Base-by-base conservation (phyloP, 441 rosid species). In the Aquilaria agallochum region DNA sequence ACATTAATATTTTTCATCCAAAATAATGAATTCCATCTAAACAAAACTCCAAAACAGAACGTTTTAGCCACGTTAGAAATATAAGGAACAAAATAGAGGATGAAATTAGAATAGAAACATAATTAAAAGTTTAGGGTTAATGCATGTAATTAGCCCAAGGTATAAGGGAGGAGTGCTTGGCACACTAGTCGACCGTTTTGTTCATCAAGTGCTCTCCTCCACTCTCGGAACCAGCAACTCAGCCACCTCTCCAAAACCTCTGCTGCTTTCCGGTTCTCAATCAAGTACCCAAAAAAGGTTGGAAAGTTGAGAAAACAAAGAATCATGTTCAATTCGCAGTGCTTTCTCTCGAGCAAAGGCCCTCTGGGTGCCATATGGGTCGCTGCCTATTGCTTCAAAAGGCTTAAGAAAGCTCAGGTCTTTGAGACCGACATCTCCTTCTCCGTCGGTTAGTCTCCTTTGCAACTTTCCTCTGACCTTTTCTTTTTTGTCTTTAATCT, bases 331-430 rank as follows among this genome's bases (percentile, higher is more conserved):
- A 56, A 74, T 64, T 94, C 99, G 10, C 77, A 82, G 40, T 66
- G 76, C 47, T 75, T 80, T 58, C 80, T 87, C 10, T 80, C 90
- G 0, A 72, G 74, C 40, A 82, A 83, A 63, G 92, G 96, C 51
- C 83, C 95, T 48, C 63, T 87, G 44, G 83, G 86, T 33, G 73
- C 88, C 40, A 74, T 91, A 33, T 89, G 96, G 96, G 80, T 89
- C 12, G 97, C 99, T 51, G 99, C 95, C 15, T 91, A 87, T 75
- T 87, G 64, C 83, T 79, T 65, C 76, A 87, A 83, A 42, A 85
- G 83, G 69, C 97, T 94, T 5, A 89, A 84, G 74, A 94, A 78
- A 62, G 59, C 84, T 51, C 92, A 89, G 74, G 82, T 91, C 72
- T 65, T 72, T 66, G 76, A 74, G 54, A 86, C 92, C 51, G 85